Percentiles rank a stretch among this genome's conserved stretches.
Evolutionary conservation across 1,139 yeast species (phyloP).

Genomic region (Nakaseomyces delphensis): DNA sequence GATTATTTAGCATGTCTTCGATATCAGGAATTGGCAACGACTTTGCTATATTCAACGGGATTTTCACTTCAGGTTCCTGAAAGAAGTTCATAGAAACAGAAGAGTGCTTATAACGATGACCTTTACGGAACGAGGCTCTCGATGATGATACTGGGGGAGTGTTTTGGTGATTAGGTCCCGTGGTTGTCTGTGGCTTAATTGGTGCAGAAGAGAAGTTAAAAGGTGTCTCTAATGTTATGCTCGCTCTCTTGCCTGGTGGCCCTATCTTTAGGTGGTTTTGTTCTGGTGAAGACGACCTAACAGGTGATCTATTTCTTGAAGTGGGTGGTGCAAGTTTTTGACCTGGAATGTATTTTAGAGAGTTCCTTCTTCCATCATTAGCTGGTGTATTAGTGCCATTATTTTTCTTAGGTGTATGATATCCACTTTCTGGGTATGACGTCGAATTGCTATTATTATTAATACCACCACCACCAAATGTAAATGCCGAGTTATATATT

Average conservation of each 20-base stretch:
- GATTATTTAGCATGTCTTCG: constrained; percentile 49
- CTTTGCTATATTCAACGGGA: constrained; percentile 65
- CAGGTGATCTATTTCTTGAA: constrained; percentile 31
- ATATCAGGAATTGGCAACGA: constrained; percentile 73
- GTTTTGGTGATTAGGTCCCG: constrained; percentile 7
- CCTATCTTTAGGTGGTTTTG: background rate
- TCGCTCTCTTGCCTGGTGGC: constrained; percentile 13
- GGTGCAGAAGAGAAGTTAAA: constrained; percentile 41
- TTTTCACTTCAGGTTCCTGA: constrained; percentile 78
- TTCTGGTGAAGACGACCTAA: constrained; percentile 11
- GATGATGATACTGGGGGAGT: constrained; percentile 43
- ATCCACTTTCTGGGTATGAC: constrained; percentile 4
- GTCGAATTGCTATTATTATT: constrained; percentile 5
- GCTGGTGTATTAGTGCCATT: constrained; percentile 6
- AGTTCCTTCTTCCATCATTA: constrained; percentile 20
- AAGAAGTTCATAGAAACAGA: constrained; percentile 95
- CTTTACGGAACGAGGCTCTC: constrained; percentile 82
- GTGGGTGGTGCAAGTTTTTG: constrained; percentile 30
- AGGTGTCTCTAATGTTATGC: constrained; percentile 33
- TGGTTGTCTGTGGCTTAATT: constrained; percentile 12
- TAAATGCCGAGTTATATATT: constrained; percentile 27
- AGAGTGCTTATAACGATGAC: constrained; percentile 91
- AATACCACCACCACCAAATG: constrained; percentile 23
- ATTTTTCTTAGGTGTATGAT: constrained; percentile 4
- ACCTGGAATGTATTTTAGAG: constrained; percentile 33